Evolutionary conservation across 305 asterid species (phyloP).

Genomic region (Striga hermonthica): DNA sequence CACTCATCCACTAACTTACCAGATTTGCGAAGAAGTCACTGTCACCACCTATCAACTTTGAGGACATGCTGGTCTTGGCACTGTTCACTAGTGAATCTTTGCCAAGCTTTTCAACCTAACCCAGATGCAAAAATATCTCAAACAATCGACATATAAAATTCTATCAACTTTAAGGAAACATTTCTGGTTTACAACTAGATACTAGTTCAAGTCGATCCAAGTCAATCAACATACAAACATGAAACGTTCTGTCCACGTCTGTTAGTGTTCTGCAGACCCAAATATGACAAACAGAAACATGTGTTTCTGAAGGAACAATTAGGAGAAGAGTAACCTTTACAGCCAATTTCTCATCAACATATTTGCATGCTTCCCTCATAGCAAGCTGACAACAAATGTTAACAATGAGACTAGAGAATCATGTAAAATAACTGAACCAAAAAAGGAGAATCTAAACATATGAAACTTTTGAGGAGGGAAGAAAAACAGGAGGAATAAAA

Average conservation of each 20-base stretch:
- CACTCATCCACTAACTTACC: slow-evolving; percentile 46
- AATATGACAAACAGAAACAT: too few species aligned
- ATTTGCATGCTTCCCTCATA: slow-evolving; percentile 87
- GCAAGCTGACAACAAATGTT: slow-evolving; percentile 54
- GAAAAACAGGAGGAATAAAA: neutral
- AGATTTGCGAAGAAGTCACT: slow-evolving; percentile 84
- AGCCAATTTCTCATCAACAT: slow-evolving; percentile 67
- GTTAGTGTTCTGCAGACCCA: too few species aligned
- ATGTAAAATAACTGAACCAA: slow-evolving; percentile 1
- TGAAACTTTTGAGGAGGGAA: neutral
- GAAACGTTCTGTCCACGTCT: too few species aligned
- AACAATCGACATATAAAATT: neutral
- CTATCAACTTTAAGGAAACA: too few species aligned
- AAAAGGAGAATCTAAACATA: neutral
- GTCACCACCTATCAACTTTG: slow-evolving; percentile 83
- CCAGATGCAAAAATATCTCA: slow-evolving; percentile 15
- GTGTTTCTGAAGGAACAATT: slow-evolving; percentile 18
- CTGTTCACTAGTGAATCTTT: slow-evolving; percentile 80
- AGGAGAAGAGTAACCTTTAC: slow-evolving; percentile 46
- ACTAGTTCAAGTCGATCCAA: too few species aligned
- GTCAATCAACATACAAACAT: too few species aligned
- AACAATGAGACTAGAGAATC: slow-evolving; percentile 23
- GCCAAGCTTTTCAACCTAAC: slow-evolving; percentile 89
- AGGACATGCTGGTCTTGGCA: slow-evolving; percentile 99
- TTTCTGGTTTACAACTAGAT: too few species aligned